Base-by-base conservation (phyloP, 345 rosid species). In the Euphorbia pulcherrima region DNA sequence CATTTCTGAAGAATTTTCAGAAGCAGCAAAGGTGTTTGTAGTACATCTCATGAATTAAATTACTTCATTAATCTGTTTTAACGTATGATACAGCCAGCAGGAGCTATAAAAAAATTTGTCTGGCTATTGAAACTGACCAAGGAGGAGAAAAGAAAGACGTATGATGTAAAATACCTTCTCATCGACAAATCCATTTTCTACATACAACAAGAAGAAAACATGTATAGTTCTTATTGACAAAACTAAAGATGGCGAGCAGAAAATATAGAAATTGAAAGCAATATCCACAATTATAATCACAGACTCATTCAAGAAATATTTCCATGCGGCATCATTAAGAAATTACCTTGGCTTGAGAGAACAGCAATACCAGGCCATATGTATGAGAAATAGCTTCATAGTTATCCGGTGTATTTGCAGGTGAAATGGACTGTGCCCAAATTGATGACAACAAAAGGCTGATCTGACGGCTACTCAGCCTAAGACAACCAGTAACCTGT, bases 311-410 rank as follows among this genome's bases (percentile, higher is more conserved):
- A 64, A 68, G 60, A 39, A 60, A 18, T 33, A 27, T 65, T 35
- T 41, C 56, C 68, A 67, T 21, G 63, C 35, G 56, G 53, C 23
- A 44, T 56, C 17, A 74, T 57, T 8, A 26, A 67, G 48, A 18
- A 62, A 50, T 62, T 87, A 95, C 99, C 99, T 95, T 95, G 62
- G 82, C 86, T 78, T 86, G 88, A 73, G 99, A 86, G 80, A 90
- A 95, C 77, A 90, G 84, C 83, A 88, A 77, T 29, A 90, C 94
- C 64, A 95, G 87, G 82, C 96, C 83, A 81, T 81, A 92, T 24
- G 97, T 88, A 77, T 92, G 92, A 80, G 99, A 87, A 74, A 95
- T 88, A 62, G 96, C 96, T 79, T 95, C 93, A 81, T 82, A 95
- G 83, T 86, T 95, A 59, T 87, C 85, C 60, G 99, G 99, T 62